Evolutionary conservation across 495 filamentous ascomycete genomes (phyloP), one percentile per base, ranked within the genome.

Genomic region (Aspergillus baeticus): DNA sequence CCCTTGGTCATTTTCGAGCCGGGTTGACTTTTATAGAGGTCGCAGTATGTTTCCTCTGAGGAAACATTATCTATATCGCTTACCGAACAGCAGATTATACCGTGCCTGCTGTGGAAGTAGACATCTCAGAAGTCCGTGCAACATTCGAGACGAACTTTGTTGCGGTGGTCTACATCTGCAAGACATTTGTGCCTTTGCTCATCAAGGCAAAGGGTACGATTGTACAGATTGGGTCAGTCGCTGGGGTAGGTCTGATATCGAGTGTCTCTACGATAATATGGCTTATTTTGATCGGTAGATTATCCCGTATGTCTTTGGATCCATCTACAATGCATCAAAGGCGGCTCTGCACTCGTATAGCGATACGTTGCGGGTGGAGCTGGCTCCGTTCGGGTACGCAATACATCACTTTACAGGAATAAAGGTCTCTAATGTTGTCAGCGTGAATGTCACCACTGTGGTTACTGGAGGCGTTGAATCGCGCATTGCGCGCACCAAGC

Each of bases 281-380:
- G 2, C 14, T 29, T 34, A 21, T 13, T 0, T 10, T 43, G 29
- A 21, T 41, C 18, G 39, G n/a, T n/a, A 77, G 74, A 64, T 77
- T 21, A 80, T 86, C 18, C 79, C 80, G 10, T 81, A 79, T 50
- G 77, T 79, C 18, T 83, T 81, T 54, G 77, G 78, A 10, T 81
- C 78, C 1, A 73, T 81, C 18, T 88, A 89, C 68, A 84, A 82
- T 63, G 82, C 84, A 14, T 80, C 78, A 34, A 88, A 88, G 69
- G 83, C 84, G 1, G 86, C 86, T 6, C 58, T 87, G 46, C 82
- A 85, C 55, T 73, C 77, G 2, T 85, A 83, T 56, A 80, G 73
- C 59, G 77, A 87, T 35, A 82, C 84, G 1, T 64, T 89, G 37
- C 75, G 84, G 11, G 72, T 87, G 10, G 86, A 79, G 57, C 56